These are phyloP conservation scores for Cordyceps javanica DNA, from an alignment of 2,329 filamentous ascomycete species.

Conservation along the genomic window DNA sequence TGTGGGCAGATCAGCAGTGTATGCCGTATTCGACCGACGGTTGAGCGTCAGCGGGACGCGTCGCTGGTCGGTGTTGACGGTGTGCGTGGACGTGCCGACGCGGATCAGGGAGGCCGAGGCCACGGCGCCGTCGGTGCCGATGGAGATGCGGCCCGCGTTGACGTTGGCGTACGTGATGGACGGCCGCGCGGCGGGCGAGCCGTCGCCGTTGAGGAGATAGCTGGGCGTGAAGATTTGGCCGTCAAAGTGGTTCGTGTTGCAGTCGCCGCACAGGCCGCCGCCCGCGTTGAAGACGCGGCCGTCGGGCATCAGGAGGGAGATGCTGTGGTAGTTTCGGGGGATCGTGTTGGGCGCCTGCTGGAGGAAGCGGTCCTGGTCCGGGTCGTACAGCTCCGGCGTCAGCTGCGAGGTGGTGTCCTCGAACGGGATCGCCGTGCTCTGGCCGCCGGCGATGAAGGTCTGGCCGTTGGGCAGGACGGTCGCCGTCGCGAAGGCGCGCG, in stretches of 20 bases:
- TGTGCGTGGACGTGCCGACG: conserved; percentile 45
- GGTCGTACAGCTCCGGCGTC: conserved; percentile 41
- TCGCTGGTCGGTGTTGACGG: conserved; percentile 53
- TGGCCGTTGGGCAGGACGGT: conserved; percentile 44
- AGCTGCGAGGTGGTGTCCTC: conserved; percentile 36
- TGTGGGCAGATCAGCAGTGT: conserved; percentile 35
- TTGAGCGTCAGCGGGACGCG: conserved; percentile 38
- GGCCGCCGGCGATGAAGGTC: conserved; percentile 42
- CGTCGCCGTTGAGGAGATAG: conserved; percentile 45
- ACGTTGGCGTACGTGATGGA: conserved; percentile 30
- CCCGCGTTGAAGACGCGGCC: conserved; percentile 44
- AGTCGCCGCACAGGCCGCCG: conserved; percentile 45
- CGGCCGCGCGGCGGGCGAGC: conserved; percentile 34
- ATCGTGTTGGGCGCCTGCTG: conserved; percentile 31
- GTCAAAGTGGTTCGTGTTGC: conserved; percentile 44
- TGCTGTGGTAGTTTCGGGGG: conserved; percentile 43
- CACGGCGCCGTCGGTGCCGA: conserved; percentile 20
- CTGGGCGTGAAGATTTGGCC: conserved; percentile 50
- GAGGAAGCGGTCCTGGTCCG: conserved; percentile 32
- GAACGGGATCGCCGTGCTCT: conserved; percentile 36
- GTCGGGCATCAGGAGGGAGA: conserved; percentile 43
- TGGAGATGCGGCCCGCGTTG: conserved; percentile 23
- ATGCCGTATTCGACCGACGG: conserved; percentile 23
- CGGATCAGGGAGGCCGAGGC: conserved; percentile 36
- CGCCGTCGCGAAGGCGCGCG: conserved; percentile 38